Conservation (phyloP, 2,329 filamentous ascomycete genomes). For the Fusarium sublunatum region DNA sequence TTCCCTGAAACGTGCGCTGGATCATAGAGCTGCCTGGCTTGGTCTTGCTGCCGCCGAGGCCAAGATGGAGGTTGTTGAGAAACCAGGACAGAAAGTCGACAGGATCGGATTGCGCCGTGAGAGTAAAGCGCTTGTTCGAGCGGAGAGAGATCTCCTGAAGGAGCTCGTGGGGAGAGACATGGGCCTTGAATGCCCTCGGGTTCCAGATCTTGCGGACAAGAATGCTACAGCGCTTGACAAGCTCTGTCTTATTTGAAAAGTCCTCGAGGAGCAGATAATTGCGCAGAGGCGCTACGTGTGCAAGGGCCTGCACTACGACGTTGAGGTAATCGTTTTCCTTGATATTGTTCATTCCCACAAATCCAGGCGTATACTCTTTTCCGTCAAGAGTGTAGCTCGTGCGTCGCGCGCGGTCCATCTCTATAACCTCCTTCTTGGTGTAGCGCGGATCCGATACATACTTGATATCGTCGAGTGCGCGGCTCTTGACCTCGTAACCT, state of each 20-base stretch:
- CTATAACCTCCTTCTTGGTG: constrained; percentile 80
- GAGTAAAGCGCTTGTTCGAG: constrained; percentile 91
- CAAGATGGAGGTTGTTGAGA: constrained; percentile 92
- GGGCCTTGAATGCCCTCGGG: constrained; percentile 91
- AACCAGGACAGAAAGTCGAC: constrained; percentile 99
- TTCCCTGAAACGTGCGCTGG: constrained; percentile 93
- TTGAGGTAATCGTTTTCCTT: constrained; percentile 99
- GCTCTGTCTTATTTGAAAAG: constrained; percentile 76
- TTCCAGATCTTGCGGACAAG: constrained; percentile 99
- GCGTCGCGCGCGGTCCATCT: constrained; percentile 75
- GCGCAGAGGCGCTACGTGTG: constrained; percentile 87
- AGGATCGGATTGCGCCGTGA: constrained; percentile 92
- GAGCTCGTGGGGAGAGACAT: constrained; percentile 96
- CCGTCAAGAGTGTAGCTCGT: constrained; percentile 81
- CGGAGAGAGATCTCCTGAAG: constrained; percentile 92
- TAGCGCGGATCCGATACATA: constrained; percentile 95
- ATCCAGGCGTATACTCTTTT: constrained; percentile 90
- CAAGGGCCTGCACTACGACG: constrained; percentile 89
- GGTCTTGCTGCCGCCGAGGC: constrained; percentile 88
- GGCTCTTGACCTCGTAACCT: constrained; percentile 95
- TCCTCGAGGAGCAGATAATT: constrained; percentile 94
- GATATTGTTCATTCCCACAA: constrained; percentile 99
- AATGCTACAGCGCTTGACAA: constrained; percentile 88
- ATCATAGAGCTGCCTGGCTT: constrained; percentile 87
- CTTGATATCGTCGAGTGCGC: constrained; percentile 96